Evolutionary conservation across 805 yeast species (phyloP).

Genomic region (Metschnikowia henanensis): DNA sequence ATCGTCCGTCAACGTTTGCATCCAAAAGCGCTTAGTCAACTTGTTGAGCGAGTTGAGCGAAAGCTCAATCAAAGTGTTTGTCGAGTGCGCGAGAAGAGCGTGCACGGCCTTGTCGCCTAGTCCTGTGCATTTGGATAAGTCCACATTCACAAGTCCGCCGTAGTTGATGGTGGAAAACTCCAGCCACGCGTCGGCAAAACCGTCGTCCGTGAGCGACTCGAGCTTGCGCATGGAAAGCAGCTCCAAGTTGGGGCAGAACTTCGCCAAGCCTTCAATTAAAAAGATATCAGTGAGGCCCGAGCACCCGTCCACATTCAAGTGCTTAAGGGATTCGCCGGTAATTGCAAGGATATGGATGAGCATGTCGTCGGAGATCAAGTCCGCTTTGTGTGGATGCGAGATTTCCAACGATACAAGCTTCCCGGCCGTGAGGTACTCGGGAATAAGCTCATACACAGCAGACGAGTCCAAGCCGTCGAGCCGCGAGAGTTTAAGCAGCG

Average conservation of each 20-base stretch:
- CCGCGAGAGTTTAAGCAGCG: conserved; percentile 59
- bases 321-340: conserved; percentile 59
- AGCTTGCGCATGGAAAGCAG: conserved; percentile 57
- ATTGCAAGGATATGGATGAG: conserved; percentile 58
- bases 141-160: conserved; percentile 59
- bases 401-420: conserved; percentile 60
- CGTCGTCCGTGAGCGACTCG: conserved; percentile 69
- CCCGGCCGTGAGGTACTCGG: conserved; percentile 51
- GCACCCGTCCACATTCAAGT: conserved; percentile 72
- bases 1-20: conserved; percentile 43
- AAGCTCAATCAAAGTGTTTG: conserved; percentile 64
- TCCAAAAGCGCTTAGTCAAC: conserved; percentile 51
- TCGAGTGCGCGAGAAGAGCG: conserved; percentile 62
- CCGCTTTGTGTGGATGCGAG: conserved; percentile 65
- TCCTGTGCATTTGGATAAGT: conserved; percentile 63
- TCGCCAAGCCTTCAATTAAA: conserved; percentile 54
- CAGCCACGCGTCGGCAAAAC: conserved; percentile 57
- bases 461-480: conserved; percentile 69
- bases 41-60: conserved; percentile 71
- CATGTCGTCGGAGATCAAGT: conserved; percentile 65
- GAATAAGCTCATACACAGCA: conserved; percentile 59
- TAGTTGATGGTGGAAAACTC: conserved; percentile 49
- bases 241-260: conserved; percentile 57
- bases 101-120: conserved; percentile 63
- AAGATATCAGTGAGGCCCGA: conserved; percentile 66